Percentiles rank a stretch among this genome's conserved stretches.
Conservation (phyloP, 1,284 basidiomycete species). For the Naganishia cerealis region DNA sequence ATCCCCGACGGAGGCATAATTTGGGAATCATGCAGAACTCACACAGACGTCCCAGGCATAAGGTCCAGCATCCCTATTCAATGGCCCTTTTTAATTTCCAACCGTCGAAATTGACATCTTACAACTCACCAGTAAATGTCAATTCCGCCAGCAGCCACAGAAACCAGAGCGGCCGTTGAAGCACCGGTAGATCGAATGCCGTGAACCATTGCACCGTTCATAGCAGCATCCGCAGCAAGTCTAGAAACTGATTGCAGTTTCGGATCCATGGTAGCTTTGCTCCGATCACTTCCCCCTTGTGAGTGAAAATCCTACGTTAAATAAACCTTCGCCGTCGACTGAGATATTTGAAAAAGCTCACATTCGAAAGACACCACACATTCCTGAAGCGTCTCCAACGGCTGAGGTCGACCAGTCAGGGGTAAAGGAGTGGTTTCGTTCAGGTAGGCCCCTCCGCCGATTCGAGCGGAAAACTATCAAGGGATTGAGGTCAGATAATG, state of each 20-base stretch:
- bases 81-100: slow-evolving; percentile 24
- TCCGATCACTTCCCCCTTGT: slow-evolving; percentile 77
- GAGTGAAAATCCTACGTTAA: neutral
- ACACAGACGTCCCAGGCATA: slow-evolving; percentile 81
- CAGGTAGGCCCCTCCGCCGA: slow-evolving; percentile 77
- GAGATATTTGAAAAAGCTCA: slow-evolving; percentile 31
- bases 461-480: slow-evolving; percentile 70
- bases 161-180: slow-evolving; percentile 56
- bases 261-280: slow-evolving; percentile 60
- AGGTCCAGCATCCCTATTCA: slow-evolving; percentile 54
- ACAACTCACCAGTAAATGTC: slow-evolving; percentile 66
- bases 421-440: slow-evolving; percentile 62
- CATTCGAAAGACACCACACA: slow-evolving; percentile 83
- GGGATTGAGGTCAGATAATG: slow-evolving; percentile 1
- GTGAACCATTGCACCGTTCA: slow-evolving; percentile 82
- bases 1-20: neutral
- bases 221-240: slow-evolving; percentile 70
- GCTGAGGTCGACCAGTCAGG: slow-evolving; percentile 73
- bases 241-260: slow-evolving; percentile 71
- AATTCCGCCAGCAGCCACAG: slow-evolving; percentile 78
- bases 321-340: neutral
- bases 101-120: neutral
- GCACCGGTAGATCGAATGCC: slow-evolving; percentile 63
- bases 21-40: slow-evolving; percentile 39
- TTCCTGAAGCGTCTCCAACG: slow-evolving; percentile 70